A percentile compares a stretch with the other conserved stretches of the same genome.
Evolutionary conservation across 495 filamentous ascomycete species (phyloP).

Genomic region (Trichoderma parareesei): DNA sequence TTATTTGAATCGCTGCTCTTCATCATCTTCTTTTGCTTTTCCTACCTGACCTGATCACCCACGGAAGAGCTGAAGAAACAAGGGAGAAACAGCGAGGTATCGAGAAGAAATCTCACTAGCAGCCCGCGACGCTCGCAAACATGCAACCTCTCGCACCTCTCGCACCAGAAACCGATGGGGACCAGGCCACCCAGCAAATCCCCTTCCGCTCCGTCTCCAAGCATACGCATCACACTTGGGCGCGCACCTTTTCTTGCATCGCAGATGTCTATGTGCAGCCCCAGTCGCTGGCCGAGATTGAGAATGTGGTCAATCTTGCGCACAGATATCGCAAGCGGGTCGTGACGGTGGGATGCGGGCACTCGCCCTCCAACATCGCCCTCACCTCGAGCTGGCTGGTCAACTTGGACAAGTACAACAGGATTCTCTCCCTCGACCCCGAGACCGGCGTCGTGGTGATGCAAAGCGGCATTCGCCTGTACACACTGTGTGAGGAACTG

Average conservation of each 20-base stretch:
- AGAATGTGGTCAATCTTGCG: constrained; percentile 74
- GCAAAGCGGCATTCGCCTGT: constrained; percentile 76
- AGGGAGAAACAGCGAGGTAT: neutral
- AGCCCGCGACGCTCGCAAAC: neutral
- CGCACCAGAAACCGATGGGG: constrained; percentile 17
- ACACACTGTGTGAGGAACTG: constrained; percentile 57
- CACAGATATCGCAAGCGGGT: constrained; percentile 72
- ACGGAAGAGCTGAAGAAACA: neutral
- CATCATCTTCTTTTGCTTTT: neutral
- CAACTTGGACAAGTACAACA: constrained; percentile 78
- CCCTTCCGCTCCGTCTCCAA: constrained; percentile 67
- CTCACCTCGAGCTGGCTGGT: constrained; percentile 93
- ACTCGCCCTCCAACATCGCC: constrained; percentile 87
- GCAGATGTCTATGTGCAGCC: constrained; percentile 89
- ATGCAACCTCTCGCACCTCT: constrained; percentile 27
- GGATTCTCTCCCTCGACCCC: constrained; percentile 58
- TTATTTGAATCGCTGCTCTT: neutral
- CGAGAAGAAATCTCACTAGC: neutral
- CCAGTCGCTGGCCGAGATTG: constrained; percentile 66
- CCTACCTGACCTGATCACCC: neutral
- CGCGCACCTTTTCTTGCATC: constrained; percentile 75
- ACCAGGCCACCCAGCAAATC: constrained; percentile 19
- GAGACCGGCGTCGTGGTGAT: constrained; percentile 60
- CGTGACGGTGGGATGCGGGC: constrained; percentile 72
- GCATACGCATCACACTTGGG: constrained; percentile 92